Evolutionary conservation across 768 basidiomycete species (phyloP).

Genomic region (Pisolithus marmoratus): DNA sequence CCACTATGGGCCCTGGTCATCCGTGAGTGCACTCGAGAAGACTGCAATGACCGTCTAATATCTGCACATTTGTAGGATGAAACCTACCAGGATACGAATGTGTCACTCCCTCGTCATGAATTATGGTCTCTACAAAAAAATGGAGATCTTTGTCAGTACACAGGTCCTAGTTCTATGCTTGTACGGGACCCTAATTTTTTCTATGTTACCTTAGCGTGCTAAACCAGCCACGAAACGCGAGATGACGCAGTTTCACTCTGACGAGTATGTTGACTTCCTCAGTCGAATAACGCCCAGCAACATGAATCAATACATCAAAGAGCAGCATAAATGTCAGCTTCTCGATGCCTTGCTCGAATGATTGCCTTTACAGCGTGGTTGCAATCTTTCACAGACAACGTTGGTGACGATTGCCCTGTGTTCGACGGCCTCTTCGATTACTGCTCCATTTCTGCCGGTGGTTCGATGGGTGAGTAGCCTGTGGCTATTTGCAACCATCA

Average conservation of each 20-base stretch:
- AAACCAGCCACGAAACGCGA: constrained; percentile 99
- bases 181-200: background rate
- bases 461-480: constrained; percentile 83
- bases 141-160: constrained; percentile 97
- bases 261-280: constrained; percentile 98
- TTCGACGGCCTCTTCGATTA: constrained; percentile 99
- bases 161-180: background rate
- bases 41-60: background rate
- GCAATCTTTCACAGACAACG: constrained; percentile 61
- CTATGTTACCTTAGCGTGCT: constrained; percentile 59
- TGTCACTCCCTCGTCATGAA: constrained; percentile 99
- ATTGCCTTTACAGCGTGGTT: background rate
- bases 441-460: constrained; percentile 99
- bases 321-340: constrained; percentile 87
- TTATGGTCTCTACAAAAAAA: constrained; percentile 97
- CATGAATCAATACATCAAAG: constrained; percentile 89
- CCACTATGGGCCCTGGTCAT: constrained; percentile 97
- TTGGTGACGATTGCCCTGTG: constrained; percentile 97
- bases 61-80: constrained; percentile 57
- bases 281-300: constrained; percentile 91
- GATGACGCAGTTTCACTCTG: constrained; percentile 99
- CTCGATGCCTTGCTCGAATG: background rate
- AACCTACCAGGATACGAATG: constrained; percentile 98
- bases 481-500: background rate
- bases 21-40: constrained; percentile 49